A percentile compares a stretch with the other conserved stretches of the same genome.
phyloP scores from a whole-genome alignment of 495 filamentous ascomycete species.

The Evernia prunastri region DNA sequence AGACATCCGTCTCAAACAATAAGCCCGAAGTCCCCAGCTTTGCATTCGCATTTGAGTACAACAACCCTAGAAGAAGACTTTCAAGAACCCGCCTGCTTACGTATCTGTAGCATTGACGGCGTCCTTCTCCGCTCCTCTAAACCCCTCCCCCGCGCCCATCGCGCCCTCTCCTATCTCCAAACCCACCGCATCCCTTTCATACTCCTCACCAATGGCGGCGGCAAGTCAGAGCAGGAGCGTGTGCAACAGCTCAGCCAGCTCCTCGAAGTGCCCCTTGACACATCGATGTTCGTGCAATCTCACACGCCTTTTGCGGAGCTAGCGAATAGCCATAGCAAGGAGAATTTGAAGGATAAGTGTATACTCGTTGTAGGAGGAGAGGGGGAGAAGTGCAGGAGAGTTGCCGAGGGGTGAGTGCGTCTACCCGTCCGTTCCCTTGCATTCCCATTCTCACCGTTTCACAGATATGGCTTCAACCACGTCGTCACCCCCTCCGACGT shows the following conservation, averaged over 20 bases:
- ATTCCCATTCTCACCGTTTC: not conserved
- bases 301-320: conserved; percentile 72
- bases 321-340: conserved; percentile 33
- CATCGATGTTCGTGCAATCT: conserved; percentile 68
- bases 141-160: conserved; percentile 73
- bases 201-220: conserved; percentile 84
- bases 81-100: conserved; percentile 8
- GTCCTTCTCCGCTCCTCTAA: conserved; percentile 81
- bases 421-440: not conserved
- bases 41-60: conserved; percentile 81
- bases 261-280: conserved; percentile 53
- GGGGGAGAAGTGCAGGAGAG: conserved; percentile 63
- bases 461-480: conserved; percentile 72
- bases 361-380: conserved; percentile 80
- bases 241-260: conserved; percentile 61
- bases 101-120: conserved; percentile 70
- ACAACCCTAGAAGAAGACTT: conserved; percentile 1
- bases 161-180: conserved; percentile 66
- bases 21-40: conserved; percentile 46
- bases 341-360: conserved; percentile 49
- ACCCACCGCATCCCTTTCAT: conserved; percentile 70
- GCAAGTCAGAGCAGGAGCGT: conserved; percentile 65
- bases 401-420: conserved; percentile 53
- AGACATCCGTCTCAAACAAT: not conserved
- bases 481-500: conserved; percentile 86